phyloP scores from a whole-genome alignment of 768 basidiomycete genomes.

The Thelephora aurantiotincta region DNA sequence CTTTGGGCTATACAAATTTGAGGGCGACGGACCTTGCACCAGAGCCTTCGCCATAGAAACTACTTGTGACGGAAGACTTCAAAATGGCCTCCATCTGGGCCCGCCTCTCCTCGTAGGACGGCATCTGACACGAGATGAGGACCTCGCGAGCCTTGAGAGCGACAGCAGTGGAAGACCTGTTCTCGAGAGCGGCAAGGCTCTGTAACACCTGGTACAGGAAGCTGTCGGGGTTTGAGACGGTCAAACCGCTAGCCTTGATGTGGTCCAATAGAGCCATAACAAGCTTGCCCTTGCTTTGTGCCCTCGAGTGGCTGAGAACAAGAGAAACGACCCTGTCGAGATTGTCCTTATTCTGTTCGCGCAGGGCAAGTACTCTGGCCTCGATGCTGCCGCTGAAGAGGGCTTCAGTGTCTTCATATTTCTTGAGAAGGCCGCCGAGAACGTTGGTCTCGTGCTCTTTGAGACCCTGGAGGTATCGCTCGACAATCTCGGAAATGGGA shows the following conservation, averaged over 20 bases:
- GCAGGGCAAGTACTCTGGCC: slow-evolving; percentile 75
- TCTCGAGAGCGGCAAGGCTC: slow-evolving; percentile 75
- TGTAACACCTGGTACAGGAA: slow-evolving; percentile 64
- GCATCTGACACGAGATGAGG: slow-evolving; percentile 90
- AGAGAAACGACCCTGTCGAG: slow-evolving; percentile 77
- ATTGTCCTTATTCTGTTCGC: slow-evolving; percentile 87
- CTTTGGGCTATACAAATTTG: not conserved
- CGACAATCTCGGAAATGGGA: slow-evolving; percentile 60
- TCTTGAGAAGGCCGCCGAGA: slow-evolving; percentile 61
- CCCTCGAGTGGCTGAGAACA: slow-evolving; percentile 93
- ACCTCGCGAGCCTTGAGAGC: slow-evolving; percentile 95
- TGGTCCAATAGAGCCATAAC: slow-evolving; percentile 79
- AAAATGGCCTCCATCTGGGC: slow-evolving; percentile 92
- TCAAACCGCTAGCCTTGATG: slow-evolving; percentile 68
- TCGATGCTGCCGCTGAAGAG: slow-evolving; percentile 92
- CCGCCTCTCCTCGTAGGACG: slow-evolving; percentile 89
- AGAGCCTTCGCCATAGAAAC: slow-evolving; percentile 76
- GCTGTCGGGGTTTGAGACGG: slow-evolving; percentile 63
- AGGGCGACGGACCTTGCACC: slow-evolving; percentile 35
- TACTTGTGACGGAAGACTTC: slow-evolving; percentile 74
- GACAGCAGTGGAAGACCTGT: slow-evolving; percentile 84
- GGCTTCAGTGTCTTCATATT: slow-evolving; percentile 79
- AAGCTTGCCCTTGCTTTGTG: slow-evolving; percentile 82
- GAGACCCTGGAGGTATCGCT: slow-evolving; percentile 67
- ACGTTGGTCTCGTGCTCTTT: slow-evolving; percentile 77